Base-by-base conservation (phyloP, 257 asterid genomes). In the Solanum dulcamara region DNA sequence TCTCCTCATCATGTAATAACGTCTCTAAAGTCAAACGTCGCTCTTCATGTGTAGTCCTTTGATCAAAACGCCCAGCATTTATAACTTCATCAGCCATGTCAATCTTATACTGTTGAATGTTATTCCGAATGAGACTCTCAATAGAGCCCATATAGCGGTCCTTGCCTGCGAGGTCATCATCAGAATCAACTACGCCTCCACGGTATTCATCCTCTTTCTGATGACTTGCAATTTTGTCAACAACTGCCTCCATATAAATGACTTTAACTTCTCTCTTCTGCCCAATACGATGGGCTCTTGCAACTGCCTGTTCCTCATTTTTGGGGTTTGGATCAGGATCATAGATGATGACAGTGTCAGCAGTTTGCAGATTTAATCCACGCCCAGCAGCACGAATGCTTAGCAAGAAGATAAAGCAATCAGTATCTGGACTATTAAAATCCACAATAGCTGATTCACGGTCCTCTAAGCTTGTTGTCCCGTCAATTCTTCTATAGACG, bases 51-150 rank as follows among this genome's bases (percentile, higher is more conserved):
- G 99, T 97, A 40, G 99, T 97, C 92, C 99, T 94, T 90, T 97
- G 99, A 87, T 97, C 99, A 87, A 97, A 97, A 64, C 99, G 92
- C 81, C 99, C 99, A 88, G 99, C 99, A 93, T 97, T 97, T 44
- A 97, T 97, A 86, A 97, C 99, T 87, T 97, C 99, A 92, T 97
- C 99, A 77, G 99, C 99, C 99, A 97, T 97, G 86, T 97, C 99
- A 88, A 97, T 97, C 91, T 97, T 97, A 88, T 97, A 97, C 89
- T 97, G 99, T 85, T 97, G 99, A 86, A 97, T 97, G 87, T 97
- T 97, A 37, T 94, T 97, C 88, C 99, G 93, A 85, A 97, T 97
- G 85, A 97, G 94, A 90, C 99, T 92, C 91, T 97, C 99, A 79
- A 97, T 94, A 20, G 99, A 95, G 86, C 98, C 99, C 89, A 95